Percentiles rank a stretch among this genome's conserved stretches.
Conservation (phyloP, 78 protist genomes). For the Polysphondylium violaceum region DNA sequence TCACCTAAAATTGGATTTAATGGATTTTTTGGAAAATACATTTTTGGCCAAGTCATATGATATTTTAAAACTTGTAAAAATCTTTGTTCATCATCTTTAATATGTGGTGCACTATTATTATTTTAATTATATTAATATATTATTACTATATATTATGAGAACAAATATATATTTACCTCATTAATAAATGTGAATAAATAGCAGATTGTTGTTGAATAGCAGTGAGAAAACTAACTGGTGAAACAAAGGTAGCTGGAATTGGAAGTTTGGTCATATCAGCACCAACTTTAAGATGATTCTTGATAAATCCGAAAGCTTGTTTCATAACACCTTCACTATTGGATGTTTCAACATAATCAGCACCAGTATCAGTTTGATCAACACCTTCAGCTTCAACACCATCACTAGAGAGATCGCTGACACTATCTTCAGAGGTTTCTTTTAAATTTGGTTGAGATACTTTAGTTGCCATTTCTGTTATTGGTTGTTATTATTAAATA, state of each 20-base stretch:
- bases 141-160: neutral
- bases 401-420: slow-evolving; percentile 73
- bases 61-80: slow-evolving; percentile 65
- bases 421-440: slow-evolving; percentile 68
- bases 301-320: slow-evolving; percentile 63
- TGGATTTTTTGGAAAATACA: slow-evolving; percentile 80
- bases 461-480: too few species aligned
- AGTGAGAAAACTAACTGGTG: slow-evolving; percentile 40
- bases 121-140: neutral
- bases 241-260: slow-evolving; percentile 50
- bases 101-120: slow-evolving; percentile 8
- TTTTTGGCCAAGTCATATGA: slow-evolving; percentile 78
- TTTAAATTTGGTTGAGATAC: too few species aligned
- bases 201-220: slow-evolving; percentile 77
- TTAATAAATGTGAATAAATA: slow-evolving; percentile 33
- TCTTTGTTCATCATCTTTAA: slow-evolving; percentile 55
- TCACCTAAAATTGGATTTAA: slow-evolving; percentile 76
- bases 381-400: slow-evolving; percentile 72
- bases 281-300: slow-evolving; percentile 66
- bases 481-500: too few species aligned
- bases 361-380: slow-evolving; percentile 29
- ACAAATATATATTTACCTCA: neutral
- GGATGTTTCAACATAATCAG: neutral
- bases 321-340: slow-evolving; percentile 52
- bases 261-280: slow-evolving; percentile 74